These are phyloP conservation scores for Kondoa malvinella DNA, from an alignment of 768 basidiomycete species.

Conservation along the genomic window DNA sequence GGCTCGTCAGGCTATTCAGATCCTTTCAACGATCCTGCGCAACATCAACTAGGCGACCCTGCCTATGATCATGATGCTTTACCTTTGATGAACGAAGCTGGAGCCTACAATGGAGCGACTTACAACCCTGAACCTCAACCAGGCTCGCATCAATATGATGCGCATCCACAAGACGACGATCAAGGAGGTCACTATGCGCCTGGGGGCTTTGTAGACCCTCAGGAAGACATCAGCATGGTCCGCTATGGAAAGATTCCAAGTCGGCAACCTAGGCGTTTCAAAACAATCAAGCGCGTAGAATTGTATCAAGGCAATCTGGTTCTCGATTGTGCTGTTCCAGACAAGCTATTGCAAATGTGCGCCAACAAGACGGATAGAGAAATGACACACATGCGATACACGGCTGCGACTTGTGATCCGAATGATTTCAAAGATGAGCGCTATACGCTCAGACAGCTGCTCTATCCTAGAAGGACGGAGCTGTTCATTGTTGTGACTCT, in stretches of 20 bases:
- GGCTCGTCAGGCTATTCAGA: no score
- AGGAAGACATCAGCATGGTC: constrained; percentile 22
- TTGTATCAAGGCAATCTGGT: constrained; percentile 84
- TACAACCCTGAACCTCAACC: background rate
- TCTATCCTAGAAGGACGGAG: constrained; percentile 78
- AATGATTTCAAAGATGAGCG: constrained; percentile 68
- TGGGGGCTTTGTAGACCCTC: constrained; percentile 15
- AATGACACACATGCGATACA: constrained; percentile 90
- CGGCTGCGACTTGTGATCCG: constrained; percentile 87
- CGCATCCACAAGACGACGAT: background rate
- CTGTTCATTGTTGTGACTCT: constrained; percentile 96
- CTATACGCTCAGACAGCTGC: constrained; percentile 75
- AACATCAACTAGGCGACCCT: background rate
- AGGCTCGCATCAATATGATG: background rate
- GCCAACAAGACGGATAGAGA: constrained; percentile 61
- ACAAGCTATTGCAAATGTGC: constrained; percentile 76
- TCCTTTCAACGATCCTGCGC: background rate
- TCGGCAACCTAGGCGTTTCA: constrained; percentile 70
- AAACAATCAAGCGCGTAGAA: constrained; percentile 65
- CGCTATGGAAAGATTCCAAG: constrained; percentile 83
- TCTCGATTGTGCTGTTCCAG: constrained; percentile 70
- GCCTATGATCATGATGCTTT: background rate
- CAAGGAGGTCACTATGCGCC: constrained; percentile 7
- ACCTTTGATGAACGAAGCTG: background rate
- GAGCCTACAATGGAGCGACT: background rate